phyloP scores from a whole-genome alignment of 371 early-diverging fungal species.

The Mucor circinelloides region DNA sequence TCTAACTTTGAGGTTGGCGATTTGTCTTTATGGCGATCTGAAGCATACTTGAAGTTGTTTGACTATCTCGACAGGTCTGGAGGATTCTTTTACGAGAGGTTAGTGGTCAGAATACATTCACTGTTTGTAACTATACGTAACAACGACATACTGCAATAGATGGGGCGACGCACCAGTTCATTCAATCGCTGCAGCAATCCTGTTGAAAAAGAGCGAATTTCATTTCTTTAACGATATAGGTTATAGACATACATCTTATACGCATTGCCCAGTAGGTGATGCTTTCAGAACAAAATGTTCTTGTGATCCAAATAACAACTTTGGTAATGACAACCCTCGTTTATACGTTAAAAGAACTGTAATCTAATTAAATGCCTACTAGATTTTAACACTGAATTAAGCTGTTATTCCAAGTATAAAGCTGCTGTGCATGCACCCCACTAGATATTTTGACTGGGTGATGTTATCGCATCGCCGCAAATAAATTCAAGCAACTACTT shows the following conservation, averaged over 20 bases:
- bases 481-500: too few species aligned
- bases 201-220: conserved; percentile 78
- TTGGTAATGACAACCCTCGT: conserved; percentile 18
- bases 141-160: neutral
- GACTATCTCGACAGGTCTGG: conserved; percentile 81
- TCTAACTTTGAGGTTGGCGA: conserved; percentile 73
- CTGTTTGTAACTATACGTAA: conserved; percentile 6
- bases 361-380: neutral
- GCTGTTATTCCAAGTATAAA: neutral
- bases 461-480: too few species aligned
- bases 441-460: too few species aligned
- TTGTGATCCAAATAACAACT: conserved; percentile 53
- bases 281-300: conserved; percentile 49
- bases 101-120: neutral
- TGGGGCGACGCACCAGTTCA: conserved; percentile 99
- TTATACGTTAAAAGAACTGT: neutral
- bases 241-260: conserved; percentile 67
- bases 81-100: conserved; percentile 92
- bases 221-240: conserved; percentile 88
- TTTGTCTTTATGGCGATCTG: conserved; percentile 78
- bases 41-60: conserved; percentile 75
- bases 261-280: conserved; percentile 67
- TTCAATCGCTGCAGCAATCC: conserved; percentile 82
- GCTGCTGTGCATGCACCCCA: neutral
- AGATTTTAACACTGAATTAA: neutral